These are phyloP conservation scores for Cajanus cajan DNA, from an alignment of 306 rosid genomes.

Conservation along the genomic window DNA sequence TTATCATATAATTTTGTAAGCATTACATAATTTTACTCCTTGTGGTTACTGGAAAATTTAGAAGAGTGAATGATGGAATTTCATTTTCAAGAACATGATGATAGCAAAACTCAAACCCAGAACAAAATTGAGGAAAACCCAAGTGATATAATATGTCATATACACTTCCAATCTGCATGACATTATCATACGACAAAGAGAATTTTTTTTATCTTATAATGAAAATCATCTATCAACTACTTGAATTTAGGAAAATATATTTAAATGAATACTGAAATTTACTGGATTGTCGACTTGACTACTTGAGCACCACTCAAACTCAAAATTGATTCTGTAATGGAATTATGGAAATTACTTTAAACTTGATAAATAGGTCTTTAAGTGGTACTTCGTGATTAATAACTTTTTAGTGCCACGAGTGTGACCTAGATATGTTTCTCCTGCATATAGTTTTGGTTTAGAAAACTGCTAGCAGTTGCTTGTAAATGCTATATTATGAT, in stretches of 20 bases:
- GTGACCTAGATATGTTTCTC: conserved; percentile 11
- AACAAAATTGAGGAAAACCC: background rate
- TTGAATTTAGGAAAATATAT: background rate
- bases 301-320: background rate
- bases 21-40: background rate
- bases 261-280: background rate
- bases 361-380: background rate
- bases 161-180: background rate
- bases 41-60: background rate
- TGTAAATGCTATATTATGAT: background rate
- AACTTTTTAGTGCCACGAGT: background rate
- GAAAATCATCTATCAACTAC: background rate
- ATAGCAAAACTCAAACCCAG: background rate
- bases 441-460: conserved; percentile 21
- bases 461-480: background rate
- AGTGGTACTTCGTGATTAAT: background rate
- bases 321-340: background rate
- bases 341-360: conserved; percentile 1
- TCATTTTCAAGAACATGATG: background rate
- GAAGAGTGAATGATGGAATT: background rate
- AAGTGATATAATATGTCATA: background rate
- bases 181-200: background rate
- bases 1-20: background rate
- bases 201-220: background rate
- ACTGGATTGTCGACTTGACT: conserved; percentile 1